Percentiles rank a stretch among this genome's conserved stretches.
Conservation (phyloP, 1,284 basidiomycete genomes). For the Ganoderma sinense region DNA sequence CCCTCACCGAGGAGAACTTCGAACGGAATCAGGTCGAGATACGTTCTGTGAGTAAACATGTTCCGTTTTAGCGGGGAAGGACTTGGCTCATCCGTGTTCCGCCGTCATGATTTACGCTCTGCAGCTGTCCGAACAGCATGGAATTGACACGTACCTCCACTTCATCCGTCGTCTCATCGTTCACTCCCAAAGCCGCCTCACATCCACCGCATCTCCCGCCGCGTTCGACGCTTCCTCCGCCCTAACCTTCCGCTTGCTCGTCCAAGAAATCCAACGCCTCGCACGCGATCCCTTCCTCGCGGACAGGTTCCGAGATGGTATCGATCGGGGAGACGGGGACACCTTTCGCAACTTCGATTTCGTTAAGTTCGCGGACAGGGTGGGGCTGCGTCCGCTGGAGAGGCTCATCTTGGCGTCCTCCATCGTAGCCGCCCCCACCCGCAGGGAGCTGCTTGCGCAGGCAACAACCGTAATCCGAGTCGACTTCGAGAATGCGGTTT, state of each 20-base stretch:
- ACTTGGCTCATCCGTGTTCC: constrained; percentile 13
- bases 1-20: constrained; percentile 94
- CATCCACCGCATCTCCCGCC: constrained; percentile 60
- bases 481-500: constrained; percentile 80
- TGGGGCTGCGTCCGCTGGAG: constrained; percentile 82
- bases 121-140: constrained; percentile 93
- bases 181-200: constrained; percentile 77
- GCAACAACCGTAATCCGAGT: constrained; percentile 71
- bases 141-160: constrained; percentile 93
- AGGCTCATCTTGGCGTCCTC: constrained; percentile 78
- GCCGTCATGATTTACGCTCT: constrained; percentile 17
- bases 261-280: constrained; percentile 88
- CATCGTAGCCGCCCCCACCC: constrained; percentile 71
- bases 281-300: constrained; percentile 88
- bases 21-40: constrained; percentile 92
- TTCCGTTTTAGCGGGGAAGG: constrained; percentile 1
- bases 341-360: constrained; percentile 83
- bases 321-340: constrained; percentile 86
- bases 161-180: constrained; percentile 93
- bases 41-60: constrained; percentile 73
- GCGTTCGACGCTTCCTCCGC: constrained; percentile 74
- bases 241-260: constrained; percentile 81
- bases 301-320: constrained; percentile 85
- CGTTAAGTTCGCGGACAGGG: constrained; percentile 77
- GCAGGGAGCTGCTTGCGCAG: constrained; percentile 75